A percentile compares a stretch with the other conserved stretches of the same genome.
phyloP scores from a whole-genome alignment of 176 grass and related monocot genomes.

The Oryza punctata region DNA sequence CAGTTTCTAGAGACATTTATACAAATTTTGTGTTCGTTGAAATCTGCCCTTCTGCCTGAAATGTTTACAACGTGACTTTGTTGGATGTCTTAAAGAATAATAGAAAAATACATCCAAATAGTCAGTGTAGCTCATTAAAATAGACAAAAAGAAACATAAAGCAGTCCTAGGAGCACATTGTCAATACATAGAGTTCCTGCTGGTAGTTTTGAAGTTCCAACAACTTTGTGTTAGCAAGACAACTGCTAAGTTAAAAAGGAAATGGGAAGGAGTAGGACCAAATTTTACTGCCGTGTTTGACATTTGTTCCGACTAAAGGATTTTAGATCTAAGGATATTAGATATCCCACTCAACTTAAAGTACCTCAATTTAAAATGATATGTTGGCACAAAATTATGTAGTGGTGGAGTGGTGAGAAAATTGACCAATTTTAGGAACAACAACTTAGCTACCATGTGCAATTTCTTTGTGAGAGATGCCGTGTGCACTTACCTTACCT shows the following conservation, averaged over 20 bases:
- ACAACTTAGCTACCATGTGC: background rate
- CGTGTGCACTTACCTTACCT: background rate
- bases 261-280: background rate
- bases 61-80: background rate
- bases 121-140: background rate
- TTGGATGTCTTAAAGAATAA: background rate
- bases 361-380: background rate
- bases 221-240: background rate
- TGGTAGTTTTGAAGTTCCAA: background rate
- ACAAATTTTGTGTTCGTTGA: background rate
- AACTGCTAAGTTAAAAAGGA: conserved; percentile 3
- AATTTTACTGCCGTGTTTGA: background rate
- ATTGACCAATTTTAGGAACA: background rate
- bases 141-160: conserved; percentile 8
- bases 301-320: background rate
- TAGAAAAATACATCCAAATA: background rate
- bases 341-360: too few species aligned
- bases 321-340: background rate
- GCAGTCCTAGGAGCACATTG: background rate
- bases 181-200: background rate
- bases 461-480: background rate
- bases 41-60: background rate
- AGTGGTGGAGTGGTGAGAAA: background rate
- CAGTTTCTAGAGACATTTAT: too few species aligned
- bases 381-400: background rate